Evolutionary conservation across 139 green algal genomes (phyloP), one percentile per base, ranked within the genome.

Genomic region (Closterium sp.): DNA sequence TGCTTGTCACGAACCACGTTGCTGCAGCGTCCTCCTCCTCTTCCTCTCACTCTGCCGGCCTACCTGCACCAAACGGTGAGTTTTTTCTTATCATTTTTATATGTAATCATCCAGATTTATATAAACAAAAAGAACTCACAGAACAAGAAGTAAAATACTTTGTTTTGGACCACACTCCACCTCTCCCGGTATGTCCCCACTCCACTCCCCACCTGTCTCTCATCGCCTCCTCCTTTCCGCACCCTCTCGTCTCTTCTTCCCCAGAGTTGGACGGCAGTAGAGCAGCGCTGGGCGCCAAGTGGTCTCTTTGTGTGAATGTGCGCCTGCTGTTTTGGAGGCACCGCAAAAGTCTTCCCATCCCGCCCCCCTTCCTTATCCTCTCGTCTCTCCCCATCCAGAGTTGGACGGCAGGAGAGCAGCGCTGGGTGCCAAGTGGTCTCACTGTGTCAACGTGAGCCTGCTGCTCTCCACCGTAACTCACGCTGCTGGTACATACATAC

Each of bases 391-490:
- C 13, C 62, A 6, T 13, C 62, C 62, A 79, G 62, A 79, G 62
- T 6, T 24, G 17, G 62, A 79, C 62, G 62, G 62, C 62, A 79
- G 62, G 79, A 96, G 95, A 10, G 97, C 97, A 11, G 97, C 97
- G n/a, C 94, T 99, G 24, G 97, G 97, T 73, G 96, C 97, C 70
- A 97, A 98, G 89, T 99, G 97, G 97, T 97, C 97, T 9, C 97
- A 99, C 93, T 96, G 95, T 31, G 97, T 99, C 42, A 99, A 99
- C 93, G 97, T 97, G n/a, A 94, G 97, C 0, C 91, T 99, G 22
- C 94, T 97, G 28, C 92, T 99, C 62, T 79, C 62, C 17, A 79
- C 62, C 19, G 62, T 79, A 13, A 79, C 62, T 4, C 62, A 79
- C 27, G 62, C 62, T 79, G 10, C 62, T 79, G 62, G 62, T 79